These are phyloP conservation scores for Rhizoclosmatium globosum DNA, from an alignment of 192 early-diverging fungal species.

Conservation along the genomic window DNA sequence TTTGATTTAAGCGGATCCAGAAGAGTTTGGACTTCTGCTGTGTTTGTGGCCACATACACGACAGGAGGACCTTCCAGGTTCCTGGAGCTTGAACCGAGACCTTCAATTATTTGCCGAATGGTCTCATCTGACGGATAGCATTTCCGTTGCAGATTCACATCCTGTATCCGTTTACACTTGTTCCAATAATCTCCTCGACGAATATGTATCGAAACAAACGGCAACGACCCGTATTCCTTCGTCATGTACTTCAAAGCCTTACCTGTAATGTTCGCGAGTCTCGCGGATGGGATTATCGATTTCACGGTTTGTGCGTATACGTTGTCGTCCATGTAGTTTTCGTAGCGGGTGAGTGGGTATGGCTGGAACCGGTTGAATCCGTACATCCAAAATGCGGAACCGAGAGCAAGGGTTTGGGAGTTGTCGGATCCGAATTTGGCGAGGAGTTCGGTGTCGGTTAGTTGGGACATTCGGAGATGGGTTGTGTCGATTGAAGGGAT, in stretches of 20 bases:
- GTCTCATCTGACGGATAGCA: slow-evolving; percentile 31
- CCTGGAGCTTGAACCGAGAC: neutral
- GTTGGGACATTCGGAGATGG: slow-evolving; percentile 17
- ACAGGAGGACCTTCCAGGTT: neutral
- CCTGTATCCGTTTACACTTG: slow-evolving; percentile 42
- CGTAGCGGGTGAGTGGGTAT: slow-evolving; percentile 41
- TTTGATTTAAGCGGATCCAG: neutral
- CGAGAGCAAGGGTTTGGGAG: slow-evolving; percentile 28
- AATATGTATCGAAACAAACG: slow-evolving; percentile 37
- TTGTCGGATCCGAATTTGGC: slow-evolving; percentile 16
- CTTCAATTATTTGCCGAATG: neutral
- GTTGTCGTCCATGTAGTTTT: slow-evolving; percentile 29
- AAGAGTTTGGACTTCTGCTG: slow-evolving; percentile 2
- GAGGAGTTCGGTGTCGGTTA: slow-evolving; percentile 24
- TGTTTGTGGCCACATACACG: slow-evolving; percentile 37
- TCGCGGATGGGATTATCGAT: neutral
- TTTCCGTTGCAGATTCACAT: slow-evolving; percentile 4
- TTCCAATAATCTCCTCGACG: slow-evolving; percentile 47
- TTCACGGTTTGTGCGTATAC: slow-evolving; percentile 17
- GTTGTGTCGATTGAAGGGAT: neutral
- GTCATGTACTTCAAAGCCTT: neutral
- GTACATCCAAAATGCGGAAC: slow-evolving; percentile 48
- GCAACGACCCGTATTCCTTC: neutral
- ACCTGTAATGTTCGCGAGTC: neutral
- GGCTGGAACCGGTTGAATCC: slow-evolving; percentile 42